These are phyloP conservation scores for Leccinum griseonigrum DNA, from an alignment of 1,284 basidiomycete species.

Conservation along the genomic window DNA sequence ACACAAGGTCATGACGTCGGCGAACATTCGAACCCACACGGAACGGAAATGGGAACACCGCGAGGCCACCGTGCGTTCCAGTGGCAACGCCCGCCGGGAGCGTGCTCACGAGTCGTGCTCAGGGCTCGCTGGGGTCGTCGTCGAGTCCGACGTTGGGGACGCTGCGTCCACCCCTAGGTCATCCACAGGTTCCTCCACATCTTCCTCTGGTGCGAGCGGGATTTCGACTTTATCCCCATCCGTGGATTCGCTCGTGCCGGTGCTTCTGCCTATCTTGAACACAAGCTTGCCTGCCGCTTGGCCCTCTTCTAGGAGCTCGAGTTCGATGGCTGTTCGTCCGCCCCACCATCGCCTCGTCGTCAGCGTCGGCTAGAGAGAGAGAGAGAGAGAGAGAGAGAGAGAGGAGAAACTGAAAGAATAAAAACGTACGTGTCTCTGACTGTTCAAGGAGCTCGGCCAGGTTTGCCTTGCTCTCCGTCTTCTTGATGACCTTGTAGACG, in stretches of 20 bases:
- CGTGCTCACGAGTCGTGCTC: conserved; percentile 4
- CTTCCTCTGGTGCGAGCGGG: neutral
- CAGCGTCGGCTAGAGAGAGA: neutral
- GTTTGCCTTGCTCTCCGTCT: conserved; percentile 34
- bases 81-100: neutral
- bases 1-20: conserved; percentile 1
- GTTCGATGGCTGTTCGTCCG: conserved; percentile 24
- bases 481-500: conserved; percentile 34
- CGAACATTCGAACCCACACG: neutral
- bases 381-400: neutral
- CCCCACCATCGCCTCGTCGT: neutral
- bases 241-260: neutral
- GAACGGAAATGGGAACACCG: conserved; percentile 9
- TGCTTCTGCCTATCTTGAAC: conserved; percentile 26
- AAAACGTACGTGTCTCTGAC: conserved; percentile 26
- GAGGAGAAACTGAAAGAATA: neutral
- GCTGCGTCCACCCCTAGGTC: neutral
- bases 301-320: conserved; percentile 32
- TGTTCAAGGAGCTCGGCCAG: conserved; percentile 33
- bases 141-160: neutral
- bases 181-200: neutral
- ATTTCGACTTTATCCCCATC: conserved; percentile 6
- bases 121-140: conserved; percentile 9
- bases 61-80: neutral
- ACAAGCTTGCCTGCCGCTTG: conserved; percentile 28